phyloP scores from a whole-genome alignment of 345 rosid genomes.

The Pistacia integerrima region DNA sequence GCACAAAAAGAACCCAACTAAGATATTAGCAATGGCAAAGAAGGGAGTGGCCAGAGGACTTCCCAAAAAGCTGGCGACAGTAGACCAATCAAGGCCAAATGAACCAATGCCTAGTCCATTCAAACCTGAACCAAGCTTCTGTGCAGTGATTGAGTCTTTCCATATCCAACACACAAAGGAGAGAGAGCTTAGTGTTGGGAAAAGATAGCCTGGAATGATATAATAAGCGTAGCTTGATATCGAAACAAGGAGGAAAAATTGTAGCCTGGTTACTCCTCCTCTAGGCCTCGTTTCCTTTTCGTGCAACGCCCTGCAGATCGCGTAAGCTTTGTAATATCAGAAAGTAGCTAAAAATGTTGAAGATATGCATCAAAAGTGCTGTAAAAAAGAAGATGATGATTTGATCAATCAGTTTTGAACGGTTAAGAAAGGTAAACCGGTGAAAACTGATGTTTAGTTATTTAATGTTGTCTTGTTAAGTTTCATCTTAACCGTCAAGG shows the following conservation, averaged over 20 bases:
- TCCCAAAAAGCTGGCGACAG: constrained; percentile 37
- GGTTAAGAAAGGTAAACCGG: no score
- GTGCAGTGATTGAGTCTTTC: constrained; percentile 26
- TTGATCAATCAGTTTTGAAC: no score
- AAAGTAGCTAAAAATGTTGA: no score
- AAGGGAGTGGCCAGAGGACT: constrained; percentile 43
- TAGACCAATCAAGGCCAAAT: constrained; percentile 49
- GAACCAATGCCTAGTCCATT: constrained; percentile 49
- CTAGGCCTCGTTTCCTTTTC: constrained; percentile 37
- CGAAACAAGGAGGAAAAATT: constrained; percentile 40
- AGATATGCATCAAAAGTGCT: no score
- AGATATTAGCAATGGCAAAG: constrained; percentile 41
- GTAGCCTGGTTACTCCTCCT: constrained; percentile 40
- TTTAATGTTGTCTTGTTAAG: no score
- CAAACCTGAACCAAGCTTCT: constrained; percentile 41
- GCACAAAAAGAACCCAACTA: constrained; percentile 51
- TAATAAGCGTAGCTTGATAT: constrained; percentile 39
- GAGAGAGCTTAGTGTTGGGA: constrained; percentile 29
- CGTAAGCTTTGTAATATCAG: constrained; percentile 28
- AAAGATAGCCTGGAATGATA: constrained; percentile 38
- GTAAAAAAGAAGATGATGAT: no score
- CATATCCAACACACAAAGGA: constrained; percentile 39
- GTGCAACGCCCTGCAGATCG: constrained; percentile 52
- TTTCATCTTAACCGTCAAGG: no score
- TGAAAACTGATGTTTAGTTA: no score